Conservation (phyloP, 2,329 filamentous ascomycete species). For the Fusarium sublunatum region DNA sequence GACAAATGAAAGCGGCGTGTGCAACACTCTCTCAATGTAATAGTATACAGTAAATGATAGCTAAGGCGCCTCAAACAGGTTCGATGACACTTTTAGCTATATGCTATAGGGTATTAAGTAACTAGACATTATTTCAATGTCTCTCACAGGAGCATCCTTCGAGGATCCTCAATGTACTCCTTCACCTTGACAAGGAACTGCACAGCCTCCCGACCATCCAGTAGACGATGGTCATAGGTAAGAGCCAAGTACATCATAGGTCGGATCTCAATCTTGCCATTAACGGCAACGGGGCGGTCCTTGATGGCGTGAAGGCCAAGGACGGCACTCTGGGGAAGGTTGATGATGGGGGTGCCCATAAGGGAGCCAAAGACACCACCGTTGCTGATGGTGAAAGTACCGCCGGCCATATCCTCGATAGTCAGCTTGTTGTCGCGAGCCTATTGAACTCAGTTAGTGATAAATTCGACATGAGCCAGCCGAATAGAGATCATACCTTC, state of each 20-base stretch:
- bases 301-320: slow-evolving; percentile 97
- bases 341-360: slow-evolving; percentile 99
- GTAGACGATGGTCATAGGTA: slow-evolving; percentile 95
- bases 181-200: slow-evolving; percentile 98
- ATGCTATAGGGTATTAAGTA: slow-evolving; percentile 35
- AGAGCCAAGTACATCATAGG: slow-evolving; percentile 99
- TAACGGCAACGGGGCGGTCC: slow-evolving; percentile 87
- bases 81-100: slow-evolving; percentile 13
- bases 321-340: slow-evolving; percentile 91
- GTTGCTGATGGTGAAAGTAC: slow-evolving; percentile 98
- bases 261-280: slow-evolving; percentile 93
- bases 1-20: background rate
- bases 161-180: slow-evolving; percentile 95
- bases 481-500: slow-evolving; percentile 70
- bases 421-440: slow-evolving; percentile 96
- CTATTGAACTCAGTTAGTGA: slow-evolving; percentile 49
- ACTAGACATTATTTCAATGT: slow-evolving; percentile 2
- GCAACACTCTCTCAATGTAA: slow-evolving; percentile 5
- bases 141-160: slow-evolving; percentile 81
- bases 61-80: slow-evolving; percentile 4
- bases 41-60: slow-evolving; percentile 31
- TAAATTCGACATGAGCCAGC: background rate
- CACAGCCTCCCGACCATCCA: slow-evolving; percentile 94
- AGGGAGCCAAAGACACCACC: slow-evolving; percentile 96
- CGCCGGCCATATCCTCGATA: slow-evolving; percentile 98